These are phyloP conservation scores for Fusarium albosuccineum DNA, from an alignment of 2,329 filamentous ascomycete genomes.

Conservation along the genomic window DNA sequence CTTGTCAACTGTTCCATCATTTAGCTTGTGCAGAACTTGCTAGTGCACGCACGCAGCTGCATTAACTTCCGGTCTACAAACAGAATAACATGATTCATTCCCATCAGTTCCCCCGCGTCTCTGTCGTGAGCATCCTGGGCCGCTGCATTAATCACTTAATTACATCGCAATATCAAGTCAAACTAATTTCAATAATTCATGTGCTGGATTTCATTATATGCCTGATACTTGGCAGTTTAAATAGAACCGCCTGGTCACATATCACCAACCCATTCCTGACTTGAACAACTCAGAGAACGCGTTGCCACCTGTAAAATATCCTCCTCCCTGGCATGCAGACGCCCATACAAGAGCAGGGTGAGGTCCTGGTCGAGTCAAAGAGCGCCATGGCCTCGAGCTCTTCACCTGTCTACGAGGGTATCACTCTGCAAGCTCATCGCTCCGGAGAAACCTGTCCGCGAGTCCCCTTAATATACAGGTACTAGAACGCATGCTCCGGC, in stretches of 20 bases:
- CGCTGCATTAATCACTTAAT: constrained; percentile 5
- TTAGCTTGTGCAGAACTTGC: not conserved
- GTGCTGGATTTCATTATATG: not conserved
- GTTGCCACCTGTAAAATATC: not conserved
- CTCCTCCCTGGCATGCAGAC: not conserved
- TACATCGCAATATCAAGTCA: not conserved
- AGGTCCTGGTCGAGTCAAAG: constrained; percentile 8
- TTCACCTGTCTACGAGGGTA: constrained; percentile 33
- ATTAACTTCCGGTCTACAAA: not conserved
- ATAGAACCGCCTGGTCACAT: not conserved
- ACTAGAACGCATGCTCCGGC: constrained; percentile 35
- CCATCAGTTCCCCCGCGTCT: not conserved
- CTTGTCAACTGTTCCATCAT: not conserved
- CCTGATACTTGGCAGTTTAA: not conserved
- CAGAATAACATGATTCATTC: not conserved
- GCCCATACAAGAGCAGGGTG: not conserved
- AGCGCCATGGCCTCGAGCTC: constrained; percentile 12
- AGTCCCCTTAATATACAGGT: constrained; percentile 43
- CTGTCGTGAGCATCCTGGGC: not conserved
- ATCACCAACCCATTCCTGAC: not conserved
- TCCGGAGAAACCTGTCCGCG: constrained; percentile 10
- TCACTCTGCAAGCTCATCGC: constrained; percentile 16
- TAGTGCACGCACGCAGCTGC: not conserved
- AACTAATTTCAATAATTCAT: not conserved
- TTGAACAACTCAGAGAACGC: not conserved